Conservation (phyloP, 345 rosid species). For the Lepidium aucheri region DNA sequence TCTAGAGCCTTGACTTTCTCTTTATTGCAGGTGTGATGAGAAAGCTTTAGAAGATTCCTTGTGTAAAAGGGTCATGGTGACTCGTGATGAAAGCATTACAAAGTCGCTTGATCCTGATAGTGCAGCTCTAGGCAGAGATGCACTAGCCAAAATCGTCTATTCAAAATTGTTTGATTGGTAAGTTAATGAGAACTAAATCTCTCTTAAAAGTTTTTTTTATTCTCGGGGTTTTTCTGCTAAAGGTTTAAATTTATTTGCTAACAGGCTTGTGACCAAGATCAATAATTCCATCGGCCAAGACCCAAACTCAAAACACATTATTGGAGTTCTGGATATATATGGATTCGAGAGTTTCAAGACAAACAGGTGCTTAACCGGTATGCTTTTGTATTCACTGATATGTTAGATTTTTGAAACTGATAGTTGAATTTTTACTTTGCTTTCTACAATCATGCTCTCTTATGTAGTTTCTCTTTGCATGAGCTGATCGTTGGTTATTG, state of each 20-base stretch:
- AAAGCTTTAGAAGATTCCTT: slow-evolving; percentile 83
- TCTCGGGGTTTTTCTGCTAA: neutral
- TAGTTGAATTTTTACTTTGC: neutral
- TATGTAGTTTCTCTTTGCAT: slow-evolving; percentile 3
- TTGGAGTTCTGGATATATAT: slow-evolving; percentile 97
- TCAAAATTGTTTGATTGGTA: slow-evolving; percentile 96
- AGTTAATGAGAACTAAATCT: neutral
- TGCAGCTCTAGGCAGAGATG: slow-evolving; percentile 85
- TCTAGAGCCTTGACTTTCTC: slow-evolving; percentile 11
- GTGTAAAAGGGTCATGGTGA: slow-evolving; percentile 89
- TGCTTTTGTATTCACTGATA: slow-evolving; percentile 45
- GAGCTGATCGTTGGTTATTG: slow-evolving; percentile 1
- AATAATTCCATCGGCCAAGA: slow-evolving; percentile 91
- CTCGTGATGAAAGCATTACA: slow-evolving; percentile 94
- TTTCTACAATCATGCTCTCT: slow-evolving; percentile 1
- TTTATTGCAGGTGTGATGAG: slow-evolving; percentile 73
- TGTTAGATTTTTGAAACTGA: slow-evolving; percentile 11
- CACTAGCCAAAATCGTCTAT: slow-evolving; percentile 89
- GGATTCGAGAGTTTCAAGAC: slow-evolving; percentile 99
- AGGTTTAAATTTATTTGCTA: neutral
- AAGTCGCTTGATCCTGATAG: slow-evolving; percentile 83
- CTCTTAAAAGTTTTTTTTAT: neutral
- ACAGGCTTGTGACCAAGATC: slow-evolving; percentile 91
- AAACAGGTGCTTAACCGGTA: slow-evolving; percentile 95
- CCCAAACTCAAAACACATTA: slow-evolving; percentile 62